Evolutionary conservation across 2,329 filamentous ascomycete species (phyloP), one percentile per base, ranked within the genome.

Genomic region (Beauveria varroae): DNA sequence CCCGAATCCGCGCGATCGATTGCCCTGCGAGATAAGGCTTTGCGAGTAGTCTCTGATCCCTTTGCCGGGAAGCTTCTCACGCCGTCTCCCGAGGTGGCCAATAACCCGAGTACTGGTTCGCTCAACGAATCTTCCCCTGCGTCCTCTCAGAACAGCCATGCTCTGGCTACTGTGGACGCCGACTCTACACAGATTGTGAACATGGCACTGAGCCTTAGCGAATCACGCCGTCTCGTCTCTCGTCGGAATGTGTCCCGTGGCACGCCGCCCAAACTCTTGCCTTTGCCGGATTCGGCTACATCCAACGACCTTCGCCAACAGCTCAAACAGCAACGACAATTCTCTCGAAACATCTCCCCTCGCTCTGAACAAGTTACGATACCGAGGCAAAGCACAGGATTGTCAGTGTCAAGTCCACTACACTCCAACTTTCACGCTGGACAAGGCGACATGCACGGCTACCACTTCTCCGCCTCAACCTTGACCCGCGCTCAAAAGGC

Each of bases 121-220:
- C 28, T 57, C 57, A 59, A 64, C 22, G 41, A 55, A 43, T 37
- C 51, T 26, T 57, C 55, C 22, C 60, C 57, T 22, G 57, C 50
- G 22, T 60, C 54, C 22, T 49, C 54, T 6, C 55, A 60, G 55
- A 69, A 66, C 49, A 65, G 68, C n/a, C 62, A 63, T 37, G 68
- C 67, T 43, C 24, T 67, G 64, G 65, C 51, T 65, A 70, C 73
- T 5, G 71, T 89, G 22, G 86, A 91, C 67, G 81, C 89, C 63
- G 93, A 97, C 69, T 89, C 93, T 8, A 85, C 88, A 4, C 90
- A 96, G 73, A 96, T 98, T 65, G 91, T 98, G 47, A 92, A 92
- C 69, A 90, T 98, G 83, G 93, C 93, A 1, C 76, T 98, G 67
- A 95, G 88, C 65, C 75, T 98, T 55, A 96, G 90, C 76, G 91